Base-by-base conservation (phyloP, 768 basidiomycete species). In the Cystofilobasidium macerans region DNA sequence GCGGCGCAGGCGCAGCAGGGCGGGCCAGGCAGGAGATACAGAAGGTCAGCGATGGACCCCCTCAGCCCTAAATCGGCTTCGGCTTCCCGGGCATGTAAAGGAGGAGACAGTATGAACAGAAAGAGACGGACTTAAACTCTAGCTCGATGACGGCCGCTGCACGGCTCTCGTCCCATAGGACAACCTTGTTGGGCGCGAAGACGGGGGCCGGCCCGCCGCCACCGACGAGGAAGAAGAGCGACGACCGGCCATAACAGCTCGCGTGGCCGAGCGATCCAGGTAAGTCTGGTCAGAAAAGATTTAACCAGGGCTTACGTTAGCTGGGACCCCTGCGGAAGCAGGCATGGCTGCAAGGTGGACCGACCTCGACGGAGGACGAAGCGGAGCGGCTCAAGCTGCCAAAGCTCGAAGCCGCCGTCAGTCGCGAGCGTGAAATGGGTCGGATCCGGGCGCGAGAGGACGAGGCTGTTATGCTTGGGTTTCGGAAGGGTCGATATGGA, bases 121-220 rank as follows among this genome's bases (percentile, higher is more conserved):
- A 8, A 30, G 8, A 22, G 20, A 36, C 62, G 54, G 8, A 62
- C 67, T 62, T 26, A 18, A 68, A 68, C 38, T 68, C 67, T 20
- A 68, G 62, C 42, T 68, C 67, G 16, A 63, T 35, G 5, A 64
- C 64, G 26, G 68, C 38, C 6, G 63, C 53, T 6, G 59, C 65
- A 14, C 42, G 38, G 28, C 66, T 67, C 64, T 77, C 76, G 67
- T 77, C 70, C 54, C 71, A 76, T 3, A 77, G 64, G 24, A 77
- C 69, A 8, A 72, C 72, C 64, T 77, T 77, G 71, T 77, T 77
- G 1, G 75, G 76, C n/a, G 76, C 68, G 59, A 73, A 77, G 4
- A 77, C 62, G 6, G 76, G 76, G 33, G 71, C 63, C 2, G 66
- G 26, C 7, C 76, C 76, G 14, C 76, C 76, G 3, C n/a, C n/a